These are phyloP conservation scores for Bipolaris oryzae DNA, from an alignment of 2,329 filamentous ascomycete genomes.

Conservation along the genomic window DNA sequence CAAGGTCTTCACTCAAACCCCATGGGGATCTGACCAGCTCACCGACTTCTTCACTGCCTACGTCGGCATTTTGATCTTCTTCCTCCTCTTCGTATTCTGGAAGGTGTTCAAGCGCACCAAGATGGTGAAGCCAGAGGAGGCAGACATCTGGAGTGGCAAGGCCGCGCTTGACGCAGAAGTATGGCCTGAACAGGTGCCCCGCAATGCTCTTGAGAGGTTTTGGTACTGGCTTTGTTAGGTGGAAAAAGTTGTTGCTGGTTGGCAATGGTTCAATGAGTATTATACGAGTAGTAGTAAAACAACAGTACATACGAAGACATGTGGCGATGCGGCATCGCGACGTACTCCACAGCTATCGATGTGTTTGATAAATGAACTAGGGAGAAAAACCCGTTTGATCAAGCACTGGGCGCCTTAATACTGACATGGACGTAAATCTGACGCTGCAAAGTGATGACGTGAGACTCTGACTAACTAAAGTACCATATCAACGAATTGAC, in stretches of 20 bases:
- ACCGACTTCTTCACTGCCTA: conserved; percentile 60
- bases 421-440: background rate
- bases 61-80: conserved; percentile 51
- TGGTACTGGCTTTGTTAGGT: conserved; percentile 56
- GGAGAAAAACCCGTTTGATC: background rate
- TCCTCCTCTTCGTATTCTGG: conserved; percentile 64
- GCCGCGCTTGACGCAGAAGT: conserved; percentile 54
- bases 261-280: background rate
- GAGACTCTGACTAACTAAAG: background rate
- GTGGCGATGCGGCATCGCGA: background rate
- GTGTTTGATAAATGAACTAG: background rate
- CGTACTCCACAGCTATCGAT: background rate
- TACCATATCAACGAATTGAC: background rate
- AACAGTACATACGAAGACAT: background rate
- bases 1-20: conserved; percentile 61
- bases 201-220: conserved; percentile 54
- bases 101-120: conserved; percentile 70
- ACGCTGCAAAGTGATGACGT: background rate
- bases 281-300: background rate
- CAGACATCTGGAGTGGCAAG: conserved; percentile 56
- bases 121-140: conserved; percentile 49
- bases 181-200: conserved; percentile 52
- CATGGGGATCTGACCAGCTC: conserved; percentile 47
- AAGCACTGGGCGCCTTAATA: conserved; percentile 1
- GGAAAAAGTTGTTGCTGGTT: background rate